Conservation (phyloP, 371 early-diverging fungal genomes). For the Mucor racemosus region DNA sequence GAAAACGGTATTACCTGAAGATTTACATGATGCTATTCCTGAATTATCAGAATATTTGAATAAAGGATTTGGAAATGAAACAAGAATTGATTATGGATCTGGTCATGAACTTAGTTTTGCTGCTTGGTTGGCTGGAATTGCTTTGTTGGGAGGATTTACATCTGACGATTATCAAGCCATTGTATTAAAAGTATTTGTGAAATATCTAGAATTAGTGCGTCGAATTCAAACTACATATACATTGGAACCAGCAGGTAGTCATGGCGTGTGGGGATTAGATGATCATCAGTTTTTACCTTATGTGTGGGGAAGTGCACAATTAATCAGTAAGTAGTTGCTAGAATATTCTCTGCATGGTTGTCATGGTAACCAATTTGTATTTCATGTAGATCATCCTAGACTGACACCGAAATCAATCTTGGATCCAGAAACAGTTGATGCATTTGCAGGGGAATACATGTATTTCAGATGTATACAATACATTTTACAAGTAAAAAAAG, state of each 20-base stretch:
- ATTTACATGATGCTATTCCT: slow-evolving; percentile 53
- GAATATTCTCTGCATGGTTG: neutral
- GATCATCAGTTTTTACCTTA: slow-evolving; percentile 98
- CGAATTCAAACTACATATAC: slow-evolving; percentile 87
- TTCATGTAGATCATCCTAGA: slow-evolving; percentile 53
- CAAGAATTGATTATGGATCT: slow-evolving; percentile 99
- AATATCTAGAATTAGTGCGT: slow-evolving; percentile 87
- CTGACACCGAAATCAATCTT: slow-evolving; percentile 79
- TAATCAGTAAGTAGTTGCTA: slow-evolving; percentile 52
- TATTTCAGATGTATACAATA: slow-evolving; percentile 88
- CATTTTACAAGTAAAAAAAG: slow-evolving; percentile 75
- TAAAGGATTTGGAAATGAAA: slow-evolving; percentile 90
- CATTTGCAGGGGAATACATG: slow-evolving; percentile 79
- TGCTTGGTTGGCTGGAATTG: slow-evolving; percentile 85
- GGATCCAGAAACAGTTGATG: slow-evolving; percentile 67
- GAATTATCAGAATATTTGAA: slow-evolving; percentile 84
- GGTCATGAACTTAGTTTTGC: slow-evolving; percentile 98
- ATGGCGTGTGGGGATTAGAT: slow-evolving; percentile 99
- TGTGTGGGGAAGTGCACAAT: slow-evolving; percentile 92
- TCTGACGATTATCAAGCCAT: slow-evolving; percentile 71
- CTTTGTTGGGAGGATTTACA: slow-evolving; percentile 66
- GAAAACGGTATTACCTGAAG: slow-evolving; percentile 40
- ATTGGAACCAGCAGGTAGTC: slow-evolving; percentile 98
- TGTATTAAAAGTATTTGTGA: slow-evolving; percentile 77
- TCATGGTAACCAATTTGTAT: neutral